Conservation (phyloP, 1,139 yeast species). For the Yamadazyma aaseri region DNA sequence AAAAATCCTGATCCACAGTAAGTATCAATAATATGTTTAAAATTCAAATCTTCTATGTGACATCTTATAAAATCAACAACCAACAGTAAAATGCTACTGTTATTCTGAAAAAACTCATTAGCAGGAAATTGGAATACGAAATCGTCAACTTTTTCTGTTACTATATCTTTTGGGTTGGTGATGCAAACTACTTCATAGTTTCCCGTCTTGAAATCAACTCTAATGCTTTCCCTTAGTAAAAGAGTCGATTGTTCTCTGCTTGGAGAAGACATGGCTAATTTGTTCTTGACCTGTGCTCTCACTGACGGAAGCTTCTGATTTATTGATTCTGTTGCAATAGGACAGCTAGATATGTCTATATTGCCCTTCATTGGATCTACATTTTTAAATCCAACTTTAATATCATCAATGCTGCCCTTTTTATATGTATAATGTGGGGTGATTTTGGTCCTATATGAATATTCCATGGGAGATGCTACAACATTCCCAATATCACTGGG, state of each 20-base stretch:
- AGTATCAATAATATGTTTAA: slow-evolving; percentile 39
- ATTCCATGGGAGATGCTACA: slow-evolving; percentile 54
- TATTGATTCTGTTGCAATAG: slow-evolving; percentile 77
- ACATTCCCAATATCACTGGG: slow-evolving; percentile 14
- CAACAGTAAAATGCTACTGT: slow-evolving; percentile 54
- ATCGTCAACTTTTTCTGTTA: slow-evolving; percentile 74
- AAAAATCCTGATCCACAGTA: slow-evolving; percentile 51
- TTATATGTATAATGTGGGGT: slow-evolving; percentile 88
- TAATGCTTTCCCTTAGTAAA: slow-evolving; percentile 33
- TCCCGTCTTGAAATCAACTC: slow-evolving; percentile 33
- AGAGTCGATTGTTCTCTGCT: slow-evolving; percentile 11
- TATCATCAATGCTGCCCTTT: slow-evolving; percentile 1
- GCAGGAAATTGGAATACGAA: slow-evolving; percentile 84
- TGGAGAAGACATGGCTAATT: not conserved
- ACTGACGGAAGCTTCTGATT: slow-evolving; percentile 33
- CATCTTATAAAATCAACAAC: slow-evolving; percentile 32
- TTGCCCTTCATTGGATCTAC: slow-evolving; percentile 60
- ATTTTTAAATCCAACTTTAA: slow-evolving; percentile 34
- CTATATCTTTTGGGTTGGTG: slow-evolving; percentile 73
- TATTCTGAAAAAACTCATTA: slow-evolving; percentile 93
- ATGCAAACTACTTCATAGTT: slow-evolving; percentile 27
- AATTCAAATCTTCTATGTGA: slow-evolving; percentile 19
- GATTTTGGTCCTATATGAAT: slow-evolving; percentile 80
- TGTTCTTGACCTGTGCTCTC: slow-evolving; percentile 2
- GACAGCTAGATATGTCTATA: slow-evolving; percentile 88